Conservation (phyloP, 2,329 filamentous ascomycete genomes). For the Colletotrichum karsti region DNA sequence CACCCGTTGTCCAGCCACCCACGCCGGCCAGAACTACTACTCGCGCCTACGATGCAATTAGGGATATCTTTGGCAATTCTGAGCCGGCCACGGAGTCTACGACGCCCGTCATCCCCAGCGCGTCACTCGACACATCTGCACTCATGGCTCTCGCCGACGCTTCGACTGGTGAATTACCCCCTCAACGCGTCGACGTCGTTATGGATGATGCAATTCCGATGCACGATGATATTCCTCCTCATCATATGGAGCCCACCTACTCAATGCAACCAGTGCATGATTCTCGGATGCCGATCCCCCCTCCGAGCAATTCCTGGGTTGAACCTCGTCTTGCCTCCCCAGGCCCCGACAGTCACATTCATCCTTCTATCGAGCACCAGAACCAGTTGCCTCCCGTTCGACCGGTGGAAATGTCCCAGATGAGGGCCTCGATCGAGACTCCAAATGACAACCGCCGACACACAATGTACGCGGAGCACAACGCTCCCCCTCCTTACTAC, state of each 20-base stretch:
- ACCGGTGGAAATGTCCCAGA: constrained; percentile 25
- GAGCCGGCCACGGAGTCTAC: constrained; percentile 33
- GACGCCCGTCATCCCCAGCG: constrained; percentile 2
- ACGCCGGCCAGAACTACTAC: constrained; percentile 24
- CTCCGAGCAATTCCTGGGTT: constrained; percentile 12
- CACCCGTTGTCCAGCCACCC: constrained; percentile 10
- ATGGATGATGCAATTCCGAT: constrained; percentile 7
- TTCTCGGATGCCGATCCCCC: constrained; percentile 1
- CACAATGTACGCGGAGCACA: constrained; percentile 25
- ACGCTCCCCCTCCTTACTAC: constrained; percentile 5
- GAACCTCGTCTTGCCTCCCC: constrained; percentile 22
- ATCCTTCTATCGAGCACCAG: constrained; percentile 14
- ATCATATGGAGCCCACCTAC: constrained; percentile 19
- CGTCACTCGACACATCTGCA: constrained; percentile 11
- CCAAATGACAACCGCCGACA: constrained; percentile 22
- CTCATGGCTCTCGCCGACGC: constrained; percentile 22
- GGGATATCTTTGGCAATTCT: constrained; percentile 46
- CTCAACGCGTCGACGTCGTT: constrained; percentile 5
- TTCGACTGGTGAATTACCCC: neutral
- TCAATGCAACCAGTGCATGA: constrained; percentile 6
- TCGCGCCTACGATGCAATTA: constrained; percentile 40
- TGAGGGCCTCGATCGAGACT: constrained; percentile 20
- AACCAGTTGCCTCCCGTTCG: constrained; percentile 25
- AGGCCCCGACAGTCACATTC: constrained; percentile 4
- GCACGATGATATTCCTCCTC: constrained; percentile 3